Base-by-base conservation (phyloP, 139 green algal genomes). In the Auxenochlorella protothecoides region DNA sequence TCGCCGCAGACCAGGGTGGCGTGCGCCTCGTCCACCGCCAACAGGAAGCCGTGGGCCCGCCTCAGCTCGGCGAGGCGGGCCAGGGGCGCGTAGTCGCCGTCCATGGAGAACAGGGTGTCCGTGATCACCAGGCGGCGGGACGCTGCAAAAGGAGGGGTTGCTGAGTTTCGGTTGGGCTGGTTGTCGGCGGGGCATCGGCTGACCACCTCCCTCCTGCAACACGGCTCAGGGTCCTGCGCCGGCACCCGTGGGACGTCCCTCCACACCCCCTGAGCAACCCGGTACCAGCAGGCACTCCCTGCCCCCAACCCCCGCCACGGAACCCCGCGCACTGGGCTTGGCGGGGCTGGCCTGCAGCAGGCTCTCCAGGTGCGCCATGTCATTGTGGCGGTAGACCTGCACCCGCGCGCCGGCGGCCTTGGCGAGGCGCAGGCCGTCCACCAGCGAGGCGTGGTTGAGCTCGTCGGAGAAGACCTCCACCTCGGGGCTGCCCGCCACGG, bases 401-500 rank as follows among this genome's bases (percentile, higher is more conserved):
- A 95, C 56, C 55, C 62, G 44, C 3, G 69, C 68, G 15, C 72
- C 79, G 9, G 6, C 16, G 3, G 76, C 71, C 51, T 61, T 14
- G 16, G 81, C 91, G 61, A 97, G 79, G 12, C 89, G 72, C 4
- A 79, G 82, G 4, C 90, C 94, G 70, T 98, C 94, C 65, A 98
- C 89, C 77, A 98, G 98, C 72, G 84, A 93, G 0, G 94, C 94
- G 77, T 98, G 94, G 76, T 98, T 98, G 5, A 98, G 88, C 74
- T 92, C 88, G 66, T 98, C 94, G 8, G 78, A 91, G 66, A 97
- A 93, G 14, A 98, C 79, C 1, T 77, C 80, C 8, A 88, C 75
- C 12, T 68, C 59, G 63, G 56, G 65, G 3, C 15, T 66, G 10
- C 16, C 44, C 6, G 60, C 70, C n/a, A 97, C 80, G 4, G 79